phyloP scores from a whole-genome alignment of 345 rosid genomes.

The Eucalyptus sp. region DNA sequence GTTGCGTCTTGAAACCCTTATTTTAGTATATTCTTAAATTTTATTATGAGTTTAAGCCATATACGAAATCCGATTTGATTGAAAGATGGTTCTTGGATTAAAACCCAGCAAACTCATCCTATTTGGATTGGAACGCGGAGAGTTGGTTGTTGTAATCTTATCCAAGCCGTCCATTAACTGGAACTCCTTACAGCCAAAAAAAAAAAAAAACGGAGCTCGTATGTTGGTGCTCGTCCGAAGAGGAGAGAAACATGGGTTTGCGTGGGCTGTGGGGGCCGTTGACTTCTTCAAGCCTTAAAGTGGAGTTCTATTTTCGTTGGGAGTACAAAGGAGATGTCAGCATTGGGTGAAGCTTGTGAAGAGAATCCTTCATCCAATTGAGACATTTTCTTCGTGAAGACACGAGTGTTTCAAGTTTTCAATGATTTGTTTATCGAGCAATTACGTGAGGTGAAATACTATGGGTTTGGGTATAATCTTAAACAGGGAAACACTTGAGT shows the following conservation, averaged over 20 bases:
- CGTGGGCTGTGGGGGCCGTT: background rate
- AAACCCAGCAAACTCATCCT: background rate
- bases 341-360: background rate
- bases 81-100: background rate
- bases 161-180: background rate
- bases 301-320: background rate
- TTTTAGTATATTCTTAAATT: too few relatives aligned
- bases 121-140: background rate
- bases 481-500: fast-evolving
- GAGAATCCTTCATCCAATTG: background rate
- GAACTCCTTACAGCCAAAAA: too few relatives aligned
- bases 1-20: fast-evolving
- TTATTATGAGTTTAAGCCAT: fast-evolving
- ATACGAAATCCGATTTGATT: background rate
- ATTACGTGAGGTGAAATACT: background rate
- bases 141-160: background rate
- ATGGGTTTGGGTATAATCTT: background rate
- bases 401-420: background rate
- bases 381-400: background rate
- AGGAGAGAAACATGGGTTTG: background rate
- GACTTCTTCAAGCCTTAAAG: background rate
- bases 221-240: background rate
- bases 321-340: background rate
- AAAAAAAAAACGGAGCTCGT: too few relatives aligned
- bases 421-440: background rate